phyloP scores from a whole-genome alignment of 2,329 filamentous ascomycete genomes.

The Curvularia spicifera region DNA sequence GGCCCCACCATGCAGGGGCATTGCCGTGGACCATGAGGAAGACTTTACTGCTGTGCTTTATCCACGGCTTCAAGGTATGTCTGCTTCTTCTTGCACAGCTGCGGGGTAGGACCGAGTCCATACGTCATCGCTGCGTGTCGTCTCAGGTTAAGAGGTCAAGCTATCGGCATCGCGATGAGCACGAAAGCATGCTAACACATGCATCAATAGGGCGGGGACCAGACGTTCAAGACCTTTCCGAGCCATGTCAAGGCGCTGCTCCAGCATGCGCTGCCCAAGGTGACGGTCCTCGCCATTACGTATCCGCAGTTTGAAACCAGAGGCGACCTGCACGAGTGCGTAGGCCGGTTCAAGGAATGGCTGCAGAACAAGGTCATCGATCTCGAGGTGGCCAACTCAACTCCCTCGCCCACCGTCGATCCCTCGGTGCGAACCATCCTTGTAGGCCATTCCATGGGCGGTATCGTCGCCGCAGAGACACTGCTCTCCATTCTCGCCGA shows the following conservation, averaged over 20 bases:
- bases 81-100: neutral
- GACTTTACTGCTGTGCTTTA: slow-evolving; percentile 80
- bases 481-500: slow-evolving; percentile 75
- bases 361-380: slow-evolving; percentile 93
- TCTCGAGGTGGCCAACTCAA: slow-evolving; percentile 81
- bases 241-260: slow-evolving; percentile 71
- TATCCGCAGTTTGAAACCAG: slow-evolving; percentile 85
- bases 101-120: neutral
- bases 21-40: slow-evolving; percentile 67
- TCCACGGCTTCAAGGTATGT: slow-evolving; percentile 82
- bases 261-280: slow-evolving; percentile 69
- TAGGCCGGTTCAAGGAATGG: slow-evolving; percentile 78
- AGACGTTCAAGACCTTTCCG: slow-evolving; percentile 80
- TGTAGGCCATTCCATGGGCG: slow-evolving; percentile 84
- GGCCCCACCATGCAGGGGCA: slow-evolving; percentile 44
- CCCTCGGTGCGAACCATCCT: slow-evolving; percentile 83
- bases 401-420: slow-evolving; percentile 83
- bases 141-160: slow-evolving; percentile 1
- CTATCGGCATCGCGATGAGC: neutral
- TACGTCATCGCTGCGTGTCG: slow-evolving; percentile 10
- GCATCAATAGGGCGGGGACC: slow-evolving; percentile 70
- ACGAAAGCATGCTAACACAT: slow-evolving; percentile 19
- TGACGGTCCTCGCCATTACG: slow-evolving; percentile 71
- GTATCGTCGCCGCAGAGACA: slow-evolving; percentile 92
- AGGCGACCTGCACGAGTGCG: slow-evolving; percentile 74